These are phyloP conservation scores for Kodamaea hsintzibuensis DNA, from an alignment of 805 yeast genomes.

Conservation along the genomic window DNA sequence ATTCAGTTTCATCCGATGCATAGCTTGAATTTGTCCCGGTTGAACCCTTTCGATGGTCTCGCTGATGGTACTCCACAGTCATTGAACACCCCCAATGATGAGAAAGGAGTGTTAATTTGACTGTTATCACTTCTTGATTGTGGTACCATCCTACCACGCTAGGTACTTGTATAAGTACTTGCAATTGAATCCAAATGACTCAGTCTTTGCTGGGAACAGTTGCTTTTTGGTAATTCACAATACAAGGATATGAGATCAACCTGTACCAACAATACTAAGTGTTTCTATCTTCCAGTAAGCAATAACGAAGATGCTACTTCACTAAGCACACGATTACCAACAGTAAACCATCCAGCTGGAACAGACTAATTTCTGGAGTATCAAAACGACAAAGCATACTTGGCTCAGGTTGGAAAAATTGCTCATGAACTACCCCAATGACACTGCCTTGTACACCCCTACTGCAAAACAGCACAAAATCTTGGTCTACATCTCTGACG, in stretches of 20 bases:
- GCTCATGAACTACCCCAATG: no score
- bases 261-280: conserved; percentile 38
- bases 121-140: conserved; percentile 40
- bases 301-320: no score
- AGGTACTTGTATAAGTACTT: conserved; percentile 23
- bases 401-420: not conserved
- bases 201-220: conserved; percentile 22
- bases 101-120: conserved; percentile 36
- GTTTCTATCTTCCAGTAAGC: not conserved
- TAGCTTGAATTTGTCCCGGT: conserved; percentile 35
- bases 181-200: conserved; percentile 22
- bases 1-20: conserved; percentile 30
- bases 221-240: conserved; percentile 41
- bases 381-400: not conserved
- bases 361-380: no score
- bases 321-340: no score
- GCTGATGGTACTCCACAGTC: conserved; percentile 20
- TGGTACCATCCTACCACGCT: conserved; percentile 22
- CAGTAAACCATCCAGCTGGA: no score
- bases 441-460: no score
- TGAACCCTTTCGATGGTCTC: conserved; percentile 39
- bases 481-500: not conserved
- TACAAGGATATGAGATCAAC: conserved; percentile 33
- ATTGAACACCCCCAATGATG: conserved; percentile 13
- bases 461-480: no score